phyloP scores from a whole-genome alignment of 2,329 filamentous ascomycete genomes.

The Lachnellula hyalina region DNA sequence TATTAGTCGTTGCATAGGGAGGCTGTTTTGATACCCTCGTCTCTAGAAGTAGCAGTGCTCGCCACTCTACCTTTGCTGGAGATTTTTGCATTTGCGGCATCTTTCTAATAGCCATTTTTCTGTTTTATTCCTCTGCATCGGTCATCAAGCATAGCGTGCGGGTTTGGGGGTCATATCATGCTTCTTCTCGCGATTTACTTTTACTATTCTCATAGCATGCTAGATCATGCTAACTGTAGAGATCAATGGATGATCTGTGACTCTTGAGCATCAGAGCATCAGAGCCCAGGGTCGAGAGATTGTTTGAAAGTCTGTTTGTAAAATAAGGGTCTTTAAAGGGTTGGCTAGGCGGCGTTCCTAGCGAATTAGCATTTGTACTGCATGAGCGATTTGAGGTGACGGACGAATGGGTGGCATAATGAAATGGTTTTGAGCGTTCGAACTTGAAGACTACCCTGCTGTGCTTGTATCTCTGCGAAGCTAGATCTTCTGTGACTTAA shows the following conservation, averaged over 20 bases:
- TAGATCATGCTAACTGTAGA: conserved; percentile 3
- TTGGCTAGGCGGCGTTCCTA: conserved; percentile 9
- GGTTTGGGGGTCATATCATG: conserved; percentile 17
- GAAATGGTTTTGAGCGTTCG: not conserved
- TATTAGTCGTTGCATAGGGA: conserved; percentile 12
- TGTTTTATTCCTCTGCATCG: conserved; percentile 6
- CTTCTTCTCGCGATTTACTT: conserved; percentile 6
- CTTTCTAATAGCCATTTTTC: conserved; percentile 5
- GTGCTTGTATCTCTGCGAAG: not conserved
- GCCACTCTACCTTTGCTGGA: conserved; percentile 13
- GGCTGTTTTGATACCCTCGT: conserved; percentile 25
- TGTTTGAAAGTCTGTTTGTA: conserved; percentile 8
- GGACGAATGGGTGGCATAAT: not conserved
- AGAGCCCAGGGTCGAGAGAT: not conserved
- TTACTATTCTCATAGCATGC: conserved; percentile 4
- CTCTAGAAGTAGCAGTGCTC: conserved; percentile 15
- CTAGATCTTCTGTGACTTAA: not conserved
- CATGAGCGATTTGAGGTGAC: conserved; percentile 1
- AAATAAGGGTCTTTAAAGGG: conserved; percentile 12
- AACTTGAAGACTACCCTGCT: not conserved
- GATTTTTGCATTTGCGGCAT: conserved; percentile 19
- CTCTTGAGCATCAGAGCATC: no score
- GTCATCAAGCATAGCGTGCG: conserved; percentile 23
- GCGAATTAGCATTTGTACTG: conserved; percentile 5
- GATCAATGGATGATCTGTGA: not conserved